These are phyloP conservation scores for Durusdinium trenchii DNA, from an alignment of 73 alveolate species.

Conservation along the genomic window DNA sequence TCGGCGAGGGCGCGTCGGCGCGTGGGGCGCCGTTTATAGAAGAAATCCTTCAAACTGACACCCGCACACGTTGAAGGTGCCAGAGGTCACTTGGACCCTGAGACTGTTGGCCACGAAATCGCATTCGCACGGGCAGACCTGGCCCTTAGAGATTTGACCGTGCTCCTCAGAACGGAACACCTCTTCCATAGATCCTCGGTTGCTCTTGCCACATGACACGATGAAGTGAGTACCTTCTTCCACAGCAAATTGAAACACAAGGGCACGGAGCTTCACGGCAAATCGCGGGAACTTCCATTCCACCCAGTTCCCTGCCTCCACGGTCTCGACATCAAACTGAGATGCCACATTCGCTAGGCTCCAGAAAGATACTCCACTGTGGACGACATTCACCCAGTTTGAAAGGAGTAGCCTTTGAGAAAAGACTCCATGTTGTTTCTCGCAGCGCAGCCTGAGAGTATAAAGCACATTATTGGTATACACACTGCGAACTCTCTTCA, in stretches of 20 bases:
- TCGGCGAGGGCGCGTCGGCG: no score
- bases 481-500: no score
- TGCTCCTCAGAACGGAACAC: background rate
- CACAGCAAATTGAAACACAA: background rate
- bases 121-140: background rate
- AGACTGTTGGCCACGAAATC: background rate
- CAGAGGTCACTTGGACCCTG: no score
- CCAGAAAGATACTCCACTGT: no score
- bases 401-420: background rate
- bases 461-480: no score
- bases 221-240: background rate
- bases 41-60: no score
- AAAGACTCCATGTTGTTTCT: no score
- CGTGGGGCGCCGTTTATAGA: no score
- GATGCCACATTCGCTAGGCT: background rate
- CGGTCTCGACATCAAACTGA: background rate
- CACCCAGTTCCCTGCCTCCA: slow-evolving; percentile 12
- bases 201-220: background rate
- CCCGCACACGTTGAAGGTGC: no score
- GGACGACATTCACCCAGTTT: background rate
- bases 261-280: background rate
- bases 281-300: background rate
- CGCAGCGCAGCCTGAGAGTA: no score
- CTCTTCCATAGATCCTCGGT: background rate
- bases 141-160: background rate